Evolutionary conservation across 345 rosid species (phyloP), one percentile per base, ranked within the genome.

Genomic region (Populus davidiana): DNA sequence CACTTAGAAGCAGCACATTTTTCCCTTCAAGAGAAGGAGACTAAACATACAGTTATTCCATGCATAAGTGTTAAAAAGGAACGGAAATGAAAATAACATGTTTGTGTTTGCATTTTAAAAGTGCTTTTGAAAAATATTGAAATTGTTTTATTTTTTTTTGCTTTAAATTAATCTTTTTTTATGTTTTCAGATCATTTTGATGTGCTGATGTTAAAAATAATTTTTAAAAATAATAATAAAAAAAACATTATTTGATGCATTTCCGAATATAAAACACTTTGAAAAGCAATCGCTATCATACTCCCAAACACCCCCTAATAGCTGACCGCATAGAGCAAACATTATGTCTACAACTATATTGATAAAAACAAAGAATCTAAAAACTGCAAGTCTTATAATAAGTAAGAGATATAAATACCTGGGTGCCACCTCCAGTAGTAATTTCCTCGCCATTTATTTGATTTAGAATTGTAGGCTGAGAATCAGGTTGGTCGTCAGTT

Each of bases 341-440:
- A 54, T 49, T 36, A 33, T 56, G 66, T 25, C 33, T 8, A 17
- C 39, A 75, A 33, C 8, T 36, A 47, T 25, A 4, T 62, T 61
- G 50, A 2, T 31, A 77, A 27, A 72, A 2, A 70, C 14, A 70
- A 16, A 39, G 13, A 65, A 67, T 31, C 64, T 69, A 11, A 38
- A 1, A 20, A 29, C 63, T 47, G 59, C 29, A 62, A 35, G 13
- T 16, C 27, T 70, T 6, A 67, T 33, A 56, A 73, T 54, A 61
- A 64, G 67, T 41, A 33, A 69, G 35, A 76, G 69, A 75, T 47
- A 47, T 29, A 75, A 79, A 72, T 83, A 94, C 98, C 95, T 86
- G 88, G 82, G 75, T 73, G 73, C 79, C 85, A 78, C 50, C 83
- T 76, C 86, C 86, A 81, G 81, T 70, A 71, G 80, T 84, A 74